A percentile compares a stretch with the other conserved stretches of the same genome.
phyloP scores from a whole-genome alignment of 2,329 filamentous ascomycete genomes.

The Epichloe coenophiala region DNA sequence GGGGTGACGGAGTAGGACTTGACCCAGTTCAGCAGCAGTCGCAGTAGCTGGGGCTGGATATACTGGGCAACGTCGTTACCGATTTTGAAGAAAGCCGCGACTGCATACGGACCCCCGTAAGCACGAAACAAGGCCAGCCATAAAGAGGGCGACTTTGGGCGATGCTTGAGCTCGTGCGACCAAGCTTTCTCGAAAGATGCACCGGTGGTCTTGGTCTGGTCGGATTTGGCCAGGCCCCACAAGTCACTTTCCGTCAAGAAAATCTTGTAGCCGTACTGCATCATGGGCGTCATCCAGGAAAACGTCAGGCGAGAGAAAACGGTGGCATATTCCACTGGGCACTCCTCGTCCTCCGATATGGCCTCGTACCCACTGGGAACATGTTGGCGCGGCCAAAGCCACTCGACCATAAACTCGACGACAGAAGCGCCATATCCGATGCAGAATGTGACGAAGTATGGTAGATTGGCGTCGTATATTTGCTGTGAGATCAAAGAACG shows the following conservation, averaged over 20 bases:
- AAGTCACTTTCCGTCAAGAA: constrained; percentile 90
- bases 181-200: constrained; percentile 60
- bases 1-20: constrained; percentile 51
- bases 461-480: constrained; percentile 48
- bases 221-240: constrained; percentile 74
- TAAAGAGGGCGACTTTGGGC: constrained; percentile 49
- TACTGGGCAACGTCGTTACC: constrained; percentile 78
- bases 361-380: constrained; percentile 40
- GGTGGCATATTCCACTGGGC: constrained; percentile 78
- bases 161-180: constrained; percentile 56
- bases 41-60: constrained; percentile 78
- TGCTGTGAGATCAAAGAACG: constrained; percentile 74
- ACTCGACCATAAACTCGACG: constrained; percentile 66
- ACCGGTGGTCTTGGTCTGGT: constrained; percentile 66
- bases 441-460: constrained; percentile 68
- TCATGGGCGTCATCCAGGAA: constrained; percentile 97
- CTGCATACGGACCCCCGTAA: constrained; percentile 72
- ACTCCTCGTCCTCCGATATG: constrained; percentile 46
- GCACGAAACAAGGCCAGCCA: constrained; percentile 77
- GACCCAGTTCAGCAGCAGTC: constrained; percentile 73
- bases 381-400: constrained; percentile 69
- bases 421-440: constrained; percentile 56
- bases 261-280: constrained; percentile 85
- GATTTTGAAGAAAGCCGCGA: constrained; percentile 78
- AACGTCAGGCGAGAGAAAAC: constrained; percentile 91